Evolutionary conservation across 352 stramenopile species (phyloP).

Genomic region (Pythium scleroteichum): DNA sequence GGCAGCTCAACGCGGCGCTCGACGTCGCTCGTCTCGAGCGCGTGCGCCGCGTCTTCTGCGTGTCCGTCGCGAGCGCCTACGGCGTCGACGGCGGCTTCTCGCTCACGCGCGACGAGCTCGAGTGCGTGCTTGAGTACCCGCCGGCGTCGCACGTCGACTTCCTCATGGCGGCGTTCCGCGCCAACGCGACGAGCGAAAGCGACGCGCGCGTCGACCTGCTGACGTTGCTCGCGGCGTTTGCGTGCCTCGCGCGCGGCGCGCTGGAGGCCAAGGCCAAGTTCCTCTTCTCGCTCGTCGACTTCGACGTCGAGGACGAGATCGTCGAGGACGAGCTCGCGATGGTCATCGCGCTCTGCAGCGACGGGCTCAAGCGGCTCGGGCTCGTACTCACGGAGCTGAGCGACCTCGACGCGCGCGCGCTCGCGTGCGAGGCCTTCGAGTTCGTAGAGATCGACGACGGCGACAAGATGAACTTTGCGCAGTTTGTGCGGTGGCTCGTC

Average conservation of each 20-base stretch:
- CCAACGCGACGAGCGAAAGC: neutral
- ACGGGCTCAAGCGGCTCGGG: conserved; percentile 43
- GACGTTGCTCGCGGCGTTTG: conserved; percentile 47
- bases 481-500: conserved; percentile 68
- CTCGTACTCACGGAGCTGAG: conserved; percentile 28
- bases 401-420: conserved; percentile 50
- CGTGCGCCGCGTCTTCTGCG: conserved; percentile 53
- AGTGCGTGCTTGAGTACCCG: conserved; percentile 61
- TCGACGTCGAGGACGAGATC: conserved; percentile 78
- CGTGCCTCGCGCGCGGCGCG: conserved; percentile 48
- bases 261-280: conserved; percentile 56
- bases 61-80: conserved; percentile 42
- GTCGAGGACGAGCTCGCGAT: conserved; percentile 70
- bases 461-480: conserved; percentile 67
- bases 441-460: conserved; percentile 59
- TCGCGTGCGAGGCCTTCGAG: conserved; percentile 72
- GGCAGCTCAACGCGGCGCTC: conserved; percentile 44
- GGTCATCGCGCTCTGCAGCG: conserved; percentile 50
- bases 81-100: conserved; percentile 61
- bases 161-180: conserved; percentile 50
- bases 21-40: conserved; percentile 53
- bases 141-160: conserved; percentile 38
- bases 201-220: conserved; percentile 50
- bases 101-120: conserved; percentile 61
- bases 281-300: conserved; percentile 67